Conservation (phyloP, 164 flowering plant species). For the Dillenia turbinata region DNA sequence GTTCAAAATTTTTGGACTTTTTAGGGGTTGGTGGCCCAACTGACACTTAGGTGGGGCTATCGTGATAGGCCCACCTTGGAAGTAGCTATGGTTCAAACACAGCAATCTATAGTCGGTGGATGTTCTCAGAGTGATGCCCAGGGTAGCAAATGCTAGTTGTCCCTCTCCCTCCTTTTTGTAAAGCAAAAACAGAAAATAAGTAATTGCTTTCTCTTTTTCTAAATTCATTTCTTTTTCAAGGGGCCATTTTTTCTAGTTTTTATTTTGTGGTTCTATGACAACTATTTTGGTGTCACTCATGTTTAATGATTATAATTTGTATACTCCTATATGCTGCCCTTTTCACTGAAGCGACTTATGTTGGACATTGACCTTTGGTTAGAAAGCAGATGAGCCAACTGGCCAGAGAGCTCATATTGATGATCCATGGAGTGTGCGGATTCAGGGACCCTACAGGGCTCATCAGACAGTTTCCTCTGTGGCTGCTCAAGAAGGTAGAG, state of each 20-base stretch:
- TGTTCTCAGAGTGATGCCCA: too few species aligned
- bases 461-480: constrained; percentile 24
- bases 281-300: neutral
- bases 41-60: too few species aligned
- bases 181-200: too few species aligned
- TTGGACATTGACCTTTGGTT: constrained; percentile 13
- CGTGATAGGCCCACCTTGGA: too few species aligned
- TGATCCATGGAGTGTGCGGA: constrained; percentile 31
- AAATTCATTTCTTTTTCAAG: neutral
- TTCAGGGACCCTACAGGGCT: constrained; percentile 19
- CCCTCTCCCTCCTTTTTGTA: too few species aligned
- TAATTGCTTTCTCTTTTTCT: too few species aligned
- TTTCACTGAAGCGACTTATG: constrained; percentile 6
- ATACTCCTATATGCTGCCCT: neutral
- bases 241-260: neutral
- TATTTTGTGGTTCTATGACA: neutral
- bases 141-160: too few species aligned
- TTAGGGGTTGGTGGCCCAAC: too few species aligned
- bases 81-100: too few species aligned
- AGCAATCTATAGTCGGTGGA: too few species aligned
- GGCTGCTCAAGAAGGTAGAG: constrained; percentile 30
- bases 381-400: constrained; percentile 49
- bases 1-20: too few species aligned
- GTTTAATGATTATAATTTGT: neutral
- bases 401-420: constrained; percentile 25